Base-by-base conservation (phyloP, 1,139 yeast species). In the Suhomyces ambrosiae region DNA sequence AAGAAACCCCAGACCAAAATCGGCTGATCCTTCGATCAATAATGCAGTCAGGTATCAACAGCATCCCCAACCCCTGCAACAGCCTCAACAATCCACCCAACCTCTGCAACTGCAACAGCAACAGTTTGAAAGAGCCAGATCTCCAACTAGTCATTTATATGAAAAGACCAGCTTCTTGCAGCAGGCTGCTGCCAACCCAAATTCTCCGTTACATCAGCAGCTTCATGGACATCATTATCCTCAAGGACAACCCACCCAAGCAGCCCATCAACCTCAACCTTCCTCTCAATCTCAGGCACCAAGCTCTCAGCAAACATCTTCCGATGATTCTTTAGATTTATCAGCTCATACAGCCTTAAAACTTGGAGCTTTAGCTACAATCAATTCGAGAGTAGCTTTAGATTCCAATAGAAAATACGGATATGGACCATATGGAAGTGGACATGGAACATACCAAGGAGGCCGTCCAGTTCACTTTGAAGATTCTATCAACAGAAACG, bases 301-400 rank as follows among this genome's bases (percentile, higher is more conserved):
- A 5, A n/a, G 19, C 8, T 32, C 23, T 11, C 32, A 24, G 6
- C 26, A 23, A 10, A 10, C 34, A 13, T 27, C 23, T 24, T 28
- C 40, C 10, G 53, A 50, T 33, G 61, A 56, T 28, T 46, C 53
- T 27, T 44, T 51, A 39, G 75, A 76, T 45, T 56, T 70, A 50
- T 61, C 69, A 34, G 73, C 71, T 25, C 69, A 67, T 40, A 71
- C 74, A 27, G 68, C 71, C 7, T 59, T 76, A 47, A 80, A 80
- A 54, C 60, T 81, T 45, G 82, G 82, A 16, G 85, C 86, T 1
- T 65, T 80, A 44, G 76, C 82, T 13, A 80, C 86, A 4, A 80
- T 80, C 41, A 78, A 79, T 49, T 76, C 77, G 9, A 61, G 86
- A 35, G 80, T 76, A 15, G 82, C 80, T 9, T 63, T 79, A 45